Conservation (phyloP, 2,329 filamentous ascomycete species). For the Sordariomycetes sp. region DNA sequence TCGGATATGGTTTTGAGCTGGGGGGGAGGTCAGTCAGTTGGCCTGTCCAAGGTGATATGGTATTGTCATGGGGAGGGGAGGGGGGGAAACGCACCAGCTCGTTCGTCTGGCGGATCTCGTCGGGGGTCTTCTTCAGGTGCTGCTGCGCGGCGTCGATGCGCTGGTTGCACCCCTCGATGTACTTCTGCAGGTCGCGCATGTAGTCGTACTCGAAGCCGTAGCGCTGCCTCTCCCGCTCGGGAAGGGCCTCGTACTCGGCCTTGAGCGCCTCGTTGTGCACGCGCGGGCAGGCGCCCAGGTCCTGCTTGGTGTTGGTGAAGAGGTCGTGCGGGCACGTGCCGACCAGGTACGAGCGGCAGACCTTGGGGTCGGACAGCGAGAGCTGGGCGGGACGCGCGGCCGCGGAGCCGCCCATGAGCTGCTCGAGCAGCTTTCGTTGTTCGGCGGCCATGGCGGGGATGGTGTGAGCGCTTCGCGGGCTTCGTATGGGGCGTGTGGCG, state of each 20-base stretch:
- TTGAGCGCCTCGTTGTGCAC: constrained; percentile 84
- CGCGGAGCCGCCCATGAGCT: constrained; percentile 75
- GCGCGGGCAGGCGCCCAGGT: constrained; percentile 81
- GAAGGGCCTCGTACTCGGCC: constrained; percentile 71
- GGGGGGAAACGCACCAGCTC: constrained; percentile 46
- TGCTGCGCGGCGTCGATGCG: constrained; percentile 86
- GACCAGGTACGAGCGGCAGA: constrained; percentile 86
- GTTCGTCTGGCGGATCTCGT: constrained; percentile 95
- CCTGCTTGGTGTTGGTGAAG: constrained; percentile 98
- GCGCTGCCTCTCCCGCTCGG: constrained; percentile 60
- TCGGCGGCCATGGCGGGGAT: constrained; percentile 79
- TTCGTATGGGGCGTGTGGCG: not conserved
- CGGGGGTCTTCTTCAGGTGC: constrained; percentile 89
- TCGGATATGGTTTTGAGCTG: constrained; percentile 75
- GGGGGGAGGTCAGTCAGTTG: not conserved
- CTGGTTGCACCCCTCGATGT: constrained; percentile 93
- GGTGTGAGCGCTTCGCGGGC: not conserved
- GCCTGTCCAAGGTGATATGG: not conserved
- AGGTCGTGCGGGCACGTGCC: constrained; percentile 97
- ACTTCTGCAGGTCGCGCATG: constrained; percentile 88
- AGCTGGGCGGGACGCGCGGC: constrained; percentile 69
- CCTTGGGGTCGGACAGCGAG: constrained; percentile 81
- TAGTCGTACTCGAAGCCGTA: constrained; percentile 96
- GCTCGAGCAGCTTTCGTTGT: constrained; percentile 97
- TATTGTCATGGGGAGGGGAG: not conserved